Conservation (phyloP, 306 rosid species). For the Fragaria iinumae region DNA sequence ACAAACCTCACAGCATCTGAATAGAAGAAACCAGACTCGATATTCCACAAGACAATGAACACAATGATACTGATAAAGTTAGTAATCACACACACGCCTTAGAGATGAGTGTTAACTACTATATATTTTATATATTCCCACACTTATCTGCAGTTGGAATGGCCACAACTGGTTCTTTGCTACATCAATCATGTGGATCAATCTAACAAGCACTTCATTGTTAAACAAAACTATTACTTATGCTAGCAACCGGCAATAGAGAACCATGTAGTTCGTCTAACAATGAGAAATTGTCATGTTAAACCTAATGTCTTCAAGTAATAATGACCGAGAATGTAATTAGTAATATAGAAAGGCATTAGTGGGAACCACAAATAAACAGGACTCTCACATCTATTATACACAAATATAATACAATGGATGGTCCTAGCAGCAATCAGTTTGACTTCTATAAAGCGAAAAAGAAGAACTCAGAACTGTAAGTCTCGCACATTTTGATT, state of each 20-base stretch:
- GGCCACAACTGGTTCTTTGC: neutral
- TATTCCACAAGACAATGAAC: neutral
- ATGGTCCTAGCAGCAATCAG: neutral
- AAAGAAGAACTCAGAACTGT: neutral
- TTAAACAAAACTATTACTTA: neutral
- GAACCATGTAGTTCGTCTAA: neutral
- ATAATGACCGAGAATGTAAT: neutral
- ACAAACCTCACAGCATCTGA: neutral
- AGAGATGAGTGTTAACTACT: neutral
- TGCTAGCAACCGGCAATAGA: neutral
- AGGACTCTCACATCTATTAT: neutral
- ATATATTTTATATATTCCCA: neutral
- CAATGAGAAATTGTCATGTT: neutral
- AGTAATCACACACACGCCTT: neutral
- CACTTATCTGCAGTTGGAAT: neutral
- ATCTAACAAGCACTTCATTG: slow-evolving; percentile 3
- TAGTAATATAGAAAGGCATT: neutral
- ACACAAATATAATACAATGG: neutral
- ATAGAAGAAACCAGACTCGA: neutral
- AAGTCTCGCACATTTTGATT: neutral
- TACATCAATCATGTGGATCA: neutral
- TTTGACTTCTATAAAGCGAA: neutral
- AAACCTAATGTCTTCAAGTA: neutral
- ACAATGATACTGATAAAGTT: neutral
- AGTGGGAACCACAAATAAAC: neutral